Evolutionary conservation across 345 rosid species (phyloP), one percentile per base, ranked within the genome.

Genomic region (Acer yangbiense): DNA sequence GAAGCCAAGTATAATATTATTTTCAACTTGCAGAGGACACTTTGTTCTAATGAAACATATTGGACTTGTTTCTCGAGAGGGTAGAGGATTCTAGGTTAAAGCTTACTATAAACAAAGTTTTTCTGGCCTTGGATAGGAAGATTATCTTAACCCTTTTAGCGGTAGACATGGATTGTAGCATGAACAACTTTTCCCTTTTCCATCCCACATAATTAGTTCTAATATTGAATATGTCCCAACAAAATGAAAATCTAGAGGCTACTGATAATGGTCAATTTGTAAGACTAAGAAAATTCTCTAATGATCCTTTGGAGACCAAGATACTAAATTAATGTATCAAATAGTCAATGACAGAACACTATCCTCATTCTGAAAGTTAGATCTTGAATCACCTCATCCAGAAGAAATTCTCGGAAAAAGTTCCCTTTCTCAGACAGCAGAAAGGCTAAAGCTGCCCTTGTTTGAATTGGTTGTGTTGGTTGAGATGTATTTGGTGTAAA

Each of bases 381-480:
- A 39, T 27, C 27, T n/a, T 44, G 9, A 73, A 46, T 60, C 90
- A 95, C 99, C 96, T 95, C 99, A 77, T 95, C 98, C 68, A 95
- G 84, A 78, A 95, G 97, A 88, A 95, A 93, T 82, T 95, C 99
- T 23, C 98, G 87, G 83, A 95, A 93, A 76, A 92, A 90, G 81
- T 90, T 93, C 67, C 99, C 99, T 82, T 89, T 85, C 68, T 91
- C 96, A 63, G 98, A 95, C 39, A 95, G 89, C 74, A 93, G 88
- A 84, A 95, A 95, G 63, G 87, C 82, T 79, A 95, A 88, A 75
- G 98, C 99, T 61, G 92, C 99, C 84, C 98, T 91, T 29, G 98
- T 93, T 86, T 89, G 93, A 77, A 86, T 69, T 73, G 92, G 98
- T 77, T 90, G 87, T 39, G 77, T 76, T 50, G 84, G 76, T 81